Percentiles rank a stretch among this genome's conserved stretches.
These are phyloP conservation scores for Cyathus pygmaeus DNA, from an alignment of 1,284 basidiomycete species.

Conservation along the genomic window DNA sequence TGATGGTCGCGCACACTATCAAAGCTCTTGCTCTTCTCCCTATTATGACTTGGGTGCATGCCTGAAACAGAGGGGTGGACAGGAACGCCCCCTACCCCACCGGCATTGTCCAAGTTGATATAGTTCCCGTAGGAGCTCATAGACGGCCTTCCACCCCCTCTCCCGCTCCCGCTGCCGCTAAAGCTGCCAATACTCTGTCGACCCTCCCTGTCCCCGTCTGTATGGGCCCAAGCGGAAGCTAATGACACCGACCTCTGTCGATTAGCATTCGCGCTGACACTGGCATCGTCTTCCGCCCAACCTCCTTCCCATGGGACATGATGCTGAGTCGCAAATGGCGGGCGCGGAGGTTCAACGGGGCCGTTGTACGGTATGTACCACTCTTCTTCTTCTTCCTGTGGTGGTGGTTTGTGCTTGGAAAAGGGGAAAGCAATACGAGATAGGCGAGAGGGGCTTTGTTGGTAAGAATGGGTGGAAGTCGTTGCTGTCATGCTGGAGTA, in stretches of 20 bases:
- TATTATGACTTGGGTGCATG: not conserved
- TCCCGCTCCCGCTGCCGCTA: not conserved
- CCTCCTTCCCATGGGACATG: too few species aligned
- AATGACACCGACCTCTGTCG: too few species aligned
- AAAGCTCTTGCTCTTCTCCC: not conserved
- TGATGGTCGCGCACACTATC: not conserved
- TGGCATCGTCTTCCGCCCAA: too few species aligned
- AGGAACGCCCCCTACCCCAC: too few species aligned
- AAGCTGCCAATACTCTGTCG: too few species aligned
- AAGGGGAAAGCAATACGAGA: not conserved
- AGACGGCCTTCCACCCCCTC: not conserved
- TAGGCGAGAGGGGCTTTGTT: not conserved
- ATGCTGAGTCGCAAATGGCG: slow-evolving; percentile 2
- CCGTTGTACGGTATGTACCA: slow-evolving; percentile 76
- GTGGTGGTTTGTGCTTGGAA: not conserved
- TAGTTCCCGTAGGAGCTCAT: not conserved
- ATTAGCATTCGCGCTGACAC: slow-evolving; percentile 8
- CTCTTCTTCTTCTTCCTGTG: slow-evolving; percentile 43
- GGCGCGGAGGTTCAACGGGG: slow-evolving; percentile 59
- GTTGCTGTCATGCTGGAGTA: not conserved
- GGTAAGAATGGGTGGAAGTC: not conserved
- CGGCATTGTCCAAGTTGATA: not conserved
- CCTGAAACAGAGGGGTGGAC: too few species aligned
- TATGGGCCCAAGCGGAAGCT: too few species aligned
- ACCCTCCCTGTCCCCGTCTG: too few species aligned